A percentile compares a stretch with the other conserved stretches of the same genome.
Conservation (phyloP, 2,329 filamentous ascomycete species). For the Sporothrix pseudoabietina region DNA sequence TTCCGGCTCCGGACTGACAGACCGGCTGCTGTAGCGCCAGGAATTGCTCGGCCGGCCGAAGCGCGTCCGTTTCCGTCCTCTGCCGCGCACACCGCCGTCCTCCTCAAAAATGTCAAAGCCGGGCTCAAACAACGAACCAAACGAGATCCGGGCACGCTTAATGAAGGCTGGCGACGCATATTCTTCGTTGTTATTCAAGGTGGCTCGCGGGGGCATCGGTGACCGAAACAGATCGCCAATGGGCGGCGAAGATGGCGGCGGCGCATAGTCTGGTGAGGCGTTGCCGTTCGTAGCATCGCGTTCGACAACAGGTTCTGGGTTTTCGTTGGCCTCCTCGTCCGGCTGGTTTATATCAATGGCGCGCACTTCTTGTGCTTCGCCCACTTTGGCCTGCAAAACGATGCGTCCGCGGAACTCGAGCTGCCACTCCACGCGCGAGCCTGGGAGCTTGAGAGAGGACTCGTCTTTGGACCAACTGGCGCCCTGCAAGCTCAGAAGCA, state of each 20-base stretch:
- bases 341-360: constrained; percentile 57
- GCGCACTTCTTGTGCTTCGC: constrained; percentile 52
- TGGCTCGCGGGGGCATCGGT: background rate
- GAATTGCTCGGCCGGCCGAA: constrained; percentile 66
- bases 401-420: constrained; percentile 57
- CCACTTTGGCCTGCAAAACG: constrained; percentile 52
- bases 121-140: constrained; percentile 66
- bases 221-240: constrained; percentile 25
- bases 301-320: background rate
- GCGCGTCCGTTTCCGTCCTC: constrained; percentile 69
- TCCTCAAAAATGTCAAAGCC: constrained; percentile 71
- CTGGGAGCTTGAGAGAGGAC: constrained; percentile 51
- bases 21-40: constrained; percentile 75
- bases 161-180: constrained; percentile 81
- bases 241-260: constrained; percentile 31
- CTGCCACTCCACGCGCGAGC: constrained; percentile 60
- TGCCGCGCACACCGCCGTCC: constrained; percentile 61
- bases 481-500: constrained; percentile 69
- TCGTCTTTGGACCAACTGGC: constrained; percentile 64
- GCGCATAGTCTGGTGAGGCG: background rate
- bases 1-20: constrained; percentile 67
- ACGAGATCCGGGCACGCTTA: constrained; percentile 69
- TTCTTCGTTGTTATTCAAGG: constrained; percentile 45
- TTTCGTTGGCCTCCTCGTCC: constrained; percentile 28
- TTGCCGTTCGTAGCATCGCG: background rate